These are phyloP conservation scores for Trichoderma arundinaceum DNA, from an alignment of 2,329 filamentous ascomycete genomes.

Conservation along the genomic window DNA sequence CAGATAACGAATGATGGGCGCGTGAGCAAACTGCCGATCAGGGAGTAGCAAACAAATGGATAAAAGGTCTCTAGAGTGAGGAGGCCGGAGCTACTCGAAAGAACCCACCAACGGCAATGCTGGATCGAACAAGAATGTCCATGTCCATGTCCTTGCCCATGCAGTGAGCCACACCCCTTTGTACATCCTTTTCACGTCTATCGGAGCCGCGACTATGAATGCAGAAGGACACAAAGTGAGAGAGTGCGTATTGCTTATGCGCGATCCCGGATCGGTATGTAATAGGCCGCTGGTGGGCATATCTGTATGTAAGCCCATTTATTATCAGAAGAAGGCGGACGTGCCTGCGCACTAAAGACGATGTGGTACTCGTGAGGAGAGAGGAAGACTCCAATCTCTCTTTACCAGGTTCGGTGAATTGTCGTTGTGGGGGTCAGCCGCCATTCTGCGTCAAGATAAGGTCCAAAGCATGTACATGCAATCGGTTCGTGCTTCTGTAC, in stretches of 20 bases:
- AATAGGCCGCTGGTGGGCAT: background rate
- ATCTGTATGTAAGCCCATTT: background rate
- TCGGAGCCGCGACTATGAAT: background rate
- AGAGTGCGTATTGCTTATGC: background rate
- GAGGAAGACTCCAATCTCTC: background rate
- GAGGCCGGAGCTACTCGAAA: constrained; percentile 3
- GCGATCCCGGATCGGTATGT: background rate
- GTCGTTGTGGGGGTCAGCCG: constrained; percentile 25
- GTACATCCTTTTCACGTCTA: too few species aligned
- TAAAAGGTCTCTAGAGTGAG: constrained; percentile 5
- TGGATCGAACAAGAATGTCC: background rate
- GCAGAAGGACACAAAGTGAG: background rate
- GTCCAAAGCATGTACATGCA: background rate
- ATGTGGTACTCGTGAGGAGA: too few species aligned
- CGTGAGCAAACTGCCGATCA: background rate
- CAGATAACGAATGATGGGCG: constrained; percentile 20
- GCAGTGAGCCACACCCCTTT: constrained; percentile 13
- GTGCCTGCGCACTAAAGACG: too few species aligned
- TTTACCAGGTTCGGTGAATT: constrained; percentile 1
- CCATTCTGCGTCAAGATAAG: constrained; percentile 16
- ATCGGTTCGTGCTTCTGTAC: background rate
- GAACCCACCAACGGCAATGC: constrained; percentile 6
- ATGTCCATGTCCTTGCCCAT: constrained; percentile 1
- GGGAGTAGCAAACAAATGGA: background rate
- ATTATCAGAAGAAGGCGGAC: too few species aligned